phyloP scores from a whole-genome alignment of 352 stramenopile species.

The Phytophthora sp. region DNA sequence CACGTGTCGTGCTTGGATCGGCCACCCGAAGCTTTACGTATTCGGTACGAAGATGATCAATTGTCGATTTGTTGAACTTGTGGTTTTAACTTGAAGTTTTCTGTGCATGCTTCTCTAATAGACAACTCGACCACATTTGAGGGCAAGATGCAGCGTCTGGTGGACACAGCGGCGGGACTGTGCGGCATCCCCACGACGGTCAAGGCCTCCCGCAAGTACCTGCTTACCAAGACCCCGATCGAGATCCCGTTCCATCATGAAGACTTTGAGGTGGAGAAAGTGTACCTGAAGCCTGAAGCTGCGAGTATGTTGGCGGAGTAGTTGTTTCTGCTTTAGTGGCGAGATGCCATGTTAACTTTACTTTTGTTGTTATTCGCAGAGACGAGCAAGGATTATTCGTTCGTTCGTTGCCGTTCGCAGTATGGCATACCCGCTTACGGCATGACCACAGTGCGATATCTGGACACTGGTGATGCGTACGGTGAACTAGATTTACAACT shows the following conservation, averaged over 20 bases:
- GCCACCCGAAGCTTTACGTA: slow-evolving; percentile 85
- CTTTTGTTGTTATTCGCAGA: slow-evolving; percentile 35
- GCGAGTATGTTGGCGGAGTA: slow-evolving; percentile 45
- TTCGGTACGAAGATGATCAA: slow-evolving; percentile 67
- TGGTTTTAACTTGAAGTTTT: not conserved
- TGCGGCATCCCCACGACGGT: slow-evolving; percentile 82
- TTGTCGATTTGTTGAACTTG: too few relatives aligned
- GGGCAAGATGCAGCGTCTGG: slow-evolving; percentile 88
- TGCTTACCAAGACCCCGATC: slow-evolving; percentile 54
- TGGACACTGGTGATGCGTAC: slow-evolving; percentile 80
- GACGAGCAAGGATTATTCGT: slow-evolving; percentile 87
- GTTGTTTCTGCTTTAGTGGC: too few relatives aligned
- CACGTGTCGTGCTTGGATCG: slow-evolving; percentile 81
- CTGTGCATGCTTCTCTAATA: slow-evolving; percentile 14
- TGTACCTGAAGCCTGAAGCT: slow-evolving; percentile 80
- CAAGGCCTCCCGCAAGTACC: slow-evolving; percentile 79
- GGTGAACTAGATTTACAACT: slow-evolving; percentile 18
- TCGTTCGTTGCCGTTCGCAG: slow-evolving; percentile 85
- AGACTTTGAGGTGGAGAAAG: slow-evolving; percentile 88
- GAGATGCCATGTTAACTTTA: not conserved
- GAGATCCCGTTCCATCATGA: slow-evolving; percentile 84
- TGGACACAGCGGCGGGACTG: slow-evolving; percentile 73
- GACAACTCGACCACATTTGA: slow-evolving; percentile 88
- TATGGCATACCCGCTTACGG: slow-evolving; percentile 85
- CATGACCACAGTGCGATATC: slow-evolving; percentile 87